These are phyloP conservation scores for Metarhizium anisopliae DNA, from an alignment of 2,329 filamentous ascomycete species.

Conservation along the genomic window DNA sequence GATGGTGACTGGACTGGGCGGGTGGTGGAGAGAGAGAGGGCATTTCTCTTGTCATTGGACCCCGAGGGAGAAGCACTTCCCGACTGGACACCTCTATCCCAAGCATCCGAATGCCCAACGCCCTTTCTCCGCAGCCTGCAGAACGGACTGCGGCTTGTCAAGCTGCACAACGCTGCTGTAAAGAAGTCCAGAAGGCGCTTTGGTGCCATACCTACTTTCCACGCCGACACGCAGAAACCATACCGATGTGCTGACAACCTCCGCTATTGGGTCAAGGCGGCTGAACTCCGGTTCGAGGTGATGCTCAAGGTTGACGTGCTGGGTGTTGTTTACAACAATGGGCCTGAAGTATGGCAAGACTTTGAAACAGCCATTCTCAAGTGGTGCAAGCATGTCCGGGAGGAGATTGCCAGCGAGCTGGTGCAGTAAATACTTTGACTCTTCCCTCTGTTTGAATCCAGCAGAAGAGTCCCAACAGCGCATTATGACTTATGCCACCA, in stretches of 20 bases:
- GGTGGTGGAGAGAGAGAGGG: constrained; percentile 69
- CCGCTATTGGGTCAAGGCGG: constrained; percentile 92
- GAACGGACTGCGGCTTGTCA: constrained; percentile 72
- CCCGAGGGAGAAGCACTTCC: constrained; percentile 52
- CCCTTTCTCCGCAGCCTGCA: constrained; percentile 66
- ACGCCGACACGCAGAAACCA: constrained; percentile 88
- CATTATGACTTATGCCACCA: constrained; percentile 8
- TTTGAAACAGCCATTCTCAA: constrained; percentile 76
- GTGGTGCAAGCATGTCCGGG: constrained; percentile 76
- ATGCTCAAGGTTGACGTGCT: constrained; percentile 76
- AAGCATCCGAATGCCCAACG: constrained; percentile 47
- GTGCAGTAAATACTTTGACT: constrained; percentile 3
- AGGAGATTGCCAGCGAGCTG: constrained; percentile 70
- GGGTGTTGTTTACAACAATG: constrained; percentile 70
- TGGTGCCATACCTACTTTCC: constrained; percentile 79
- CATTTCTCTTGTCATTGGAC: constrained; percentile 73
- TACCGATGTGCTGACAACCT: constrained; percentile 92
- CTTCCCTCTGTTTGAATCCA: neutral
- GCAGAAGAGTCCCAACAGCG: neutral
- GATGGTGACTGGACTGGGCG: constrained; percentile 65
- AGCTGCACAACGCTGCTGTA: constrained; percentile 83
- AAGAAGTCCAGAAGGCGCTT: constrained; percentile 79
- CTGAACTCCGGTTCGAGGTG: constrained; percentile 88
- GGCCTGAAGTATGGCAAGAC: constrained; percentile 61
- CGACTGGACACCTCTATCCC: constrained; percentile 48